Conservation (phyloP, 139 green algal species). For the Chlamydomonas eustigma region DNA sequence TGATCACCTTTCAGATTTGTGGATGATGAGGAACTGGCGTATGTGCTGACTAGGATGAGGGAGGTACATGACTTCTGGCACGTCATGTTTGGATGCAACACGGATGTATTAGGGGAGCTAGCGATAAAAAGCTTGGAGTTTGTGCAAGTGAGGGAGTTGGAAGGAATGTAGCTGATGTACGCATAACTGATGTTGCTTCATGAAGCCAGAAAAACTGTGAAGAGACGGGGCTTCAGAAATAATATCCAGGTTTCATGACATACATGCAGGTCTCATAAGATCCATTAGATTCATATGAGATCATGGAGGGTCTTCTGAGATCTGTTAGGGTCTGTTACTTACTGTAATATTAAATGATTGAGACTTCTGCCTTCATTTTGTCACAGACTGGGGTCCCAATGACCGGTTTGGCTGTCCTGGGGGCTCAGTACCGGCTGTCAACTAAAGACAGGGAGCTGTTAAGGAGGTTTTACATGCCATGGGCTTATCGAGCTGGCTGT, state of each 20-base stretch:
- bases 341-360: neutral
- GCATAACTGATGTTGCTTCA: too few relatives aligned
- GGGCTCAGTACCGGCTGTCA: conserved; percentile 64
- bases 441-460: conserved; percentile 54
- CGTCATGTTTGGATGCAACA: conserved; percentile 89
- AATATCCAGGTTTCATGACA: too few relatives aligned
- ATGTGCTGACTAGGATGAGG: conserved; percentile 70
- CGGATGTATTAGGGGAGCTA: conserved; percentile 90
- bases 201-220: too few relatives aligned
- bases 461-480: conserved; percentile 69
- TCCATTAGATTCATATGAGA: too few relatives aligned
- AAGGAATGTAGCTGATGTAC: too few relatives aligned
- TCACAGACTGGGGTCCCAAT: conserved; percentile 93
- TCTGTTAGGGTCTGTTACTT: too few relatives aligned
- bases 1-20: conserved; percentile 76
- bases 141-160: conserved; percentile 76
- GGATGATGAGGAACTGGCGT: conserved; percentile 91
- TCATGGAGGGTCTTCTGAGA: too few relatives aligned
- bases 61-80: conserved; percentile 97
- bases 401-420: conserved; percentile 77
- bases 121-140: conserved; percentile 94
- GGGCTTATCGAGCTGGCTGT: conserved; percentile 76
- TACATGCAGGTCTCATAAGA: too few relatives aligned
- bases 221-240: too few relatives aligned
- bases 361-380: neutral